Conservation (phyloP, 805 yeast species). For the Yarrowia sp. region DNA sequence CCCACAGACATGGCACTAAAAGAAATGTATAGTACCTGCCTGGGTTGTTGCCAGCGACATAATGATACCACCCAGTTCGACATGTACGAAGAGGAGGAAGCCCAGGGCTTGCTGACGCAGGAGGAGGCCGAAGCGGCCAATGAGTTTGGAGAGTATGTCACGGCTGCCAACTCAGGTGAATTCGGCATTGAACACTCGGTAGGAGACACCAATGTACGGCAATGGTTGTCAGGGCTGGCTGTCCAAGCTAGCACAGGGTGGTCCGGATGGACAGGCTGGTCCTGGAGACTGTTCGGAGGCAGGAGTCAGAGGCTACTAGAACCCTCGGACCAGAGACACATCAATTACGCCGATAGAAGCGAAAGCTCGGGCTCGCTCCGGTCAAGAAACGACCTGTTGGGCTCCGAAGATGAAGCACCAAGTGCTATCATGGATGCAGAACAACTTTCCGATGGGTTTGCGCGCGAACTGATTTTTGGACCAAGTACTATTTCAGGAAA, state of each 20-base stretch:
- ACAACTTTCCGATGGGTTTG: conserved; percentile 14
- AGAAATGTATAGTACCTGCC: not conserved
- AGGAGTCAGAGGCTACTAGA: not conserved
- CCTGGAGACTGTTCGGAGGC: conserved; percentile 7
- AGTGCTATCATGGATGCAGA: conserved; percentile 19
- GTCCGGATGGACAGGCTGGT: conserved; percentile 16
- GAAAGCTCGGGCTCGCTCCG: conserved; percentile 9
- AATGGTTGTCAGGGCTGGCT: not conserved
- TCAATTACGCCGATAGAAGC: not conserved
- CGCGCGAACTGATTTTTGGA: conserved; percentile 7
- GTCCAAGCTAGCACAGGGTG: not conserved
- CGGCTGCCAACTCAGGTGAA: not conserved
- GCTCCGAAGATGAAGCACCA: conserved; percentile 8
- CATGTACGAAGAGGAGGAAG: conserved; percentile 23
- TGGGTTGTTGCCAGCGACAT: not conserved
- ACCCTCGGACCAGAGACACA: not conserved
- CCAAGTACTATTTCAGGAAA: not conserved
- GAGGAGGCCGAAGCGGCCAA: conserved; percentile 16
- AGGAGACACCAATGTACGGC: conserved; percentile 5
- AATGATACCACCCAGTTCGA: conserved; percentile 7
- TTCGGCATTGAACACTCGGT: conserved; percentile 19
- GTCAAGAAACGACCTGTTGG: not conserved
- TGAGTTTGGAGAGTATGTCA: conserved; percentile 19
- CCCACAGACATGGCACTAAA: not conserved
- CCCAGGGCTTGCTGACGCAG: not conserved